A percentile compares a stretch with the other conserved stretches of the same genome.
Conservation (phyloP, 2,329 filamentous ascomycete genomes). For the Fusarium subglutinans region DNA sequence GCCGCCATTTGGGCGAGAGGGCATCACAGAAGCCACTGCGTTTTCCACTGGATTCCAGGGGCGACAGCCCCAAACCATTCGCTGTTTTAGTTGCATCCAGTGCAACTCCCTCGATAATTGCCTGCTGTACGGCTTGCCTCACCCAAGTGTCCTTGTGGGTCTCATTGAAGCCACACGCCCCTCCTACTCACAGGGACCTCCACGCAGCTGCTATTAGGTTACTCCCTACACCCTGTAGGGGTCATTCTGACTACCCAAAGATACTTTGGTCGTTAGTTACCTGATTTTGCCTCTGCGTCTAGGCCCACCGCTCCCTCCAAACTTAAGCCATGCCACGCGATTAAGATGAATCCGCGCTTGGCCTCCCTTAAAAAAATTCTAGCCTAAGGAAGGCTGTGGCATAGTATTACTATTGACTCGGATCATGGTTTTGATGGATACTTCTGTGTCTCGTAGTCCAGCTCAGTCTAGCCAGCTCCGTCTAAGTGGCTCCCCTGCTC, state of each 20-base stretch:
- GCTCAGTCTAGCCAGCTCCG: conserved; percentile 10
- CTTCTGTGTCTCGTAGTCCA: conserved; percentile 7
- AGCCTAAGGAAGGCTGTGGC: background rate
- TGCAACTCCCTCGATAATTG: conserved; percentile 12
- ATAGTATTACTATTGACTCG: background rate
- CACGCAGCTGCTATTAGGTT: background rate
- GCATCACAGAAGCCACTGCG: background rate
- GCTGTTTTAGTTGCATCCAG: conserved; percentile 17
- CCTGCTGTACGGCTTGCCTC: background rate
- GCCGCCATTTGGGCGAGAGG: background rate
- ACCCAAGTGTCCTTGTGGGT: background rate
- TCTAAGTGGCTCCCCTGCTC: conserved; percentile 26
- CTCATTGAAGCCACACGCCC: conserved; percentile 1
- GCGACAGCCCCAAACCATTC: conserved; percentile 5
- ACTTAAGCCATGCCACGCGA: conserved; percentile 4
- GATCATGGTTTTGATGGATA: conserved; percentile 4
- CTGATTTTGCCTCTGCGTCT: conserved; percentile 3
- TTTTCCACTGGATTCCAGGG: conserved; percentile 28
- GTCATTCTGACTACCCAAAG: background rate
- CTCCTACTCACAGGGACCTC: background rate
- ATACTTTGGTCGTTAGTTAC: background rate
- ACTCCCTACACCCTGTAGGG: conserved; percentile 1
- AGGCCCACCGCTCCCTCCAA: conserved; percentile 4
- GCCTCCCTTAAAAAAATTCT: conserved; percentile 3
- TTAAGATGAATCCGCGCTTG: conserved; percentile 9